These are phyloP conservation scores for Xylaria intraflava DNA, from an alignment of 495 filamentous ascomycete species.

Conservation along the genomic window DNA sequence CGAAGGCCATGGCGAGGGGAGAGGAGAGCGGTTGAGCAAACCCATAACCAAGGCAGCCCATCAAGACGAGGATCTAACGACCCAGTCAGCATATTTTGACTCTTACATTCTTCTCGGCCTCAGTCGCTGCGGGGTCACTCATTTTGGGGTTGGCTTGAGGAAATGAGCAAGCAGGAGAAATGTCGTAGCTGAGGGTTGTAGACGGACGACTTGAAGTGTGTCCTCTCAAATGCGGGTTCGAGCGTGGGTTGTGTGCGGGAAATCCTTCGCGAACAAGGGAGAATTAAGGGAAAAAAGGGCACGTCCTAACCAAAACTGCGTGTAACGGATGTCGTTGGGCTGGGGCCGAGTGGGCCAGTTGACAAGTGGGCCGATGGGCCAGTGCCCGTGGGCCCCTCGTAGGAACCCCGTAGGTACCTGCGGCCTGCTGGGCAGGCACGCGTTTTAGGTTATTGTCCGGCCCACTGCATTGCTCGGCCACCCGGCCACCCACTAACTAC, in stretches of 20 bases:
- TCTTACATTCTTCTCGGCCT: conserved; percentile 93
- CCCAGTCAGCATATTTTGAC: neutral
- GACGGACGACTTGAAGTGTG: neutral
- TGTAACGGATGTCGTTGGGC: neutral
- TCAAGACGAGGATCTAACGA: neutral
- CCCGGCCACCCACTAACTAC: no score
- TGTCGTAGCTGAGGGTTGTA: conserved; percentile 1
- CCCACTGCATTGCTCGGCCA: no score
- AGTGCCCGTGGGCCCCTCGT: no score
- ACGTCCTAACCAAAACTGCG: neutral
- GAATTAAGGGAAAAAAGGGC: conserved; percentile 3
- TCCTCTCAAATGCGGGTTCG: conserved; percentile 2
- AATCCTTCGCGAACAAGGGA: conserved; percentile 9
- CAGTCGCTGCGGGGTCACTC: conserved; percentile 81
- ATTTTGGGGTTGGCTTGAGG: conserved; percentile 52
- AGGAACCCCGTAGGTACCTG: no score
- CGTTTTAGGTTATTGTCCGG: no score
- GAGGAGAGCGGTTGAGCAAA: neutral
- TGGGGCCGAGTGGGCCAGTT: neutral
- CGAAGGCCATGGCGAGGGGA: neutral
- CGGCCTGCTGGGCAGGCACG: no score
- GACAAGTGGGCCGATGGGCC: no score
- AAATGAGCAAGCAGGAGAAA: conserved; percentile 6
- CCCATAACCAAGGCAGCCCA: neutral
- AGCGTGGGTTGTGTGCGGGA: conserved; percentile 11